Conservation (phyloP, 2,329 filamentous ascomycete species). For the Epichloe scottii region DNA sequence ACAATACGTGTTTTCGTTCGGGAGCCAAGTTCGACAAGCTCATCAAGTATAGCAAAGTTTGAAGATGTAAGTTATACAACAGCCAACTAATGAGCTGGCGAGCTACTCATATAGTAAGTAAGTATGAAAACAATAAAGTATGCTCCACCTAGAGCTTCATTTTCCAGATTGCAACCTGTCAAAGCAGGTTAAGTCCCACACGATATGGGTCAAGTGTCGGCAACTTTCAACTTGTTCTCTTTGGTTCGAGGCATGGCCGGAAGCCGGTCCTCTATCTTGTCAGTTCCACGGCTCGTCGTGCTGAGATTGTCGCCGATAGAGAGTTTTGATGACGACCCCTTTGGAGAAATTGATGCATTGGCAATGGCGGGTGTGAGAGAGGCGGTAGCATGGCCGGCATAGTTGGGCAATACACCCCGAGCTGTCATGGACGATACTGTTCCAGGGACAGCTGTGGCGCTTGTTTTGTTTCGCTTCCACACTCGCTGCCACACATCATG, state of each 20-base stretch:
- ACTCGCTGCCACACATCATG: conserved; percentile 37
- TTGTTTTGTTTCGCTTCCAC: conserved; percentile 39
- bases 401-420: conserved; percentile 41
- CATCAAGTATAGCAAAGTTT: conserved; percentile 10
- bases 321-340: conserved; percentile 16
- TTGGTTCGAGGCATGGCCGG: conserved; percentile 15
- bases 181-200: neutral
- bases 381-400: conserved; percentile 38
- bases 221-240: conserved; percentile 3
- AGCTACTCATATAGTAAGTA: conserved; percentile 19
- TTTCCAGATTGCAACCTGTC: conserved; percentile 2
- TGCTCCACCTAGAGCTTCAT: conserved; percentile 16
- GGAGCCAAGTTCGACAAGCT: conserved; percentile 5
- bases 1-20: neutral
- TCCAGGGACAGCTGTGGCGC: conserved; percentile 31
- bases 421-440: conserved; percentile 41
- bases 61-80: conserved; percentile 12
- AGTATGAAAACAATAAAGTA: conserved; percentile 20
- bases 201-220: neutral
- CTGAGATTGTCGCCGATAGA: conserved; percentile 12
- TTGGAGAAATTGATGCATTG: conserved; percentile 23
- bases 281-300: conserved; percentile 13
- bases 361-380: conserved; percentile 33
- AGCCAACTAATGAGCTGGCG: conserved; percentile 8
- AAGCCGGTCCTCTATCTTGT: conserved; percentile 33